A percentile compares a stretch with the other conserved stretches of the same genome.
Conservation (phyloP, 352 stramenopile species). For the Pythium plurisporium region DNA sequence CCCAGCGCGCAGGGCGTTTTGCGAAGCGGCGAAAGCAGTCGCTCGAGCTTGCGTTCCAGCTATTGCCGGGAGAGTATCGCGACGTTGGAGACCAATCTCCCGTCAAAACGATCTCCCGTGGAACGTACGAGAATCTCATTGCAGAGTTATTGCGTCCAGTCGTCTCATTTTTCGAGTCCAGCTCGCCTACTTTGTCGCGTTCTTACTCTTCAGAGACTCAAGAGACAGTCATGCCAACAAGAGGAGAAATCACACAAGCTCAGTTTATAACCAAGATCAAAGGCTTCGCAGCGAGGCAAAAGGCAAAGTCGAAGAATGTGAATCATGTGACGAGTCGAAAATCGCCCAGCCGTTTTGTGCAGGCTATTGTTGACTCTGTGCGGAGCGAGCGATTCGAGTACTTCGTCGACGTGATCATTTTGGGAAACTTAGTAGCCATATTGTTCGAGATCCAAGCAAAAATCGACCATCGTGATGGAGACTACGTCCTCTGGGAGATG, state of each 20-base stretch:
- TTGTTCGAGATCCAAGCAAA: conserved; percentile 48
- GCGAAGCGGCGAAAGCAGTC: conserved; percentile 34
- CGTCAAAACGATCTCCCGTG: conserved; percentile 16
- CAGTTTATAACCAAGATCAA: conserved; percentile 20
- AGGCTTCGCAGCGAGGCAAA: conserved; percentile 17
- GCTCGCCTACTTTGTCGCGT: too few relatives aligned
- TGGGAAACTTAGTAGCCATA: conserved; percentile 43
- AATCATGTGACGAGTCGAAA: background rate
- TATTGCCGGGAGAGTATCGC: conserved; percentile 26
- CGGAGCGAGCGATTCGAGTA: conserved; percentile 31
- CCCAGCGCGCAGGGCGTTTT: conserved; percentile 27
- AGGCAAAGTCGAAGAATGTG: conserved; percentile 14
- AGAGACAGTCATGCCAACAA: too few relatives aligned
- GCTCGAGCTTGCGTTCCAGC: conserved; percentile 44
- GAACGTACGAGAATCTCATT: conserved; percentile 12
- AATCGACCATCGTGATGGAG: conserved; percentile 23
- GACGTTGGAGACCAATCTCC: background rate
- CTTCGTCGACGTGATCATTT: conserved; percentile 32
- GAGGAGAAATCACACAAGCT: conserved; percentile 11
- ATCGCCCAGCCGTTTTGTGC: conserved; percentile 16
- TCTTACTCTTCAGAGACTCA: too few relatives aligned
- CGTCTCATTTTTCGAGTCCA: conserved; percentile 16
- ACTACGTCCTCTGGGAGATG: conserved; percentile 35
- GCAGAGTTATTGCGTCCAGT: conserved; percentile 18
- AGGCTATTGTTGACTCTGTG: conserved; percentile 26